Percentiles rank a stretch among this genome's conserved stretches.
Evolutionary conservation across 2,329 filamentous ascomycete genomes (phyloP).

Genomic region (Juglanconis oblonga): DNA sequence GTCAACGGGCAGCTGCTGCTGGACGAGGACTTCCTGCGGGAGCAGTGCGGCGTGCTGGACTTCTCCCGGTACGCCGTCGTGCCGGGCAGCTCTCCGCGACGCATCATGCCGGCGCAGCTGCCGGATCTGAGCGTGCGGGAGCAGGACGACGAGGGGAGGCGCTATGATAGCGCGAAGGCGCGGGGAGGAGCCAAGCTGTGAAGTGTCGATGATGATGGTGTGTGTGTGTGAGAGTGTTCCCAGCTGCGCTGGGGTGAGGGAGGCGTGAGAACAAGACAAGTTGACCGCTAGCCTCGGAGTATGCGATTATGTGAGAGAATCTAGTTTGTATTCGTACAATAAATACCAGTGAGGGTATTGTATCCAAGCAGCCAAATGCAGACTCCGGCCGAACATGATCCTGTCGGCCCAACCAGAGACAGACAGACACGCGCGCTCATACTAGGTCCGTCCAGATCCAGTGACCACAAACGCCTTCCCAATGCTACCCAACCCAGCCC

Average conservation of each 20-base stretch:
- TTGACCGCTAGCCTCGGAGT: background rate
- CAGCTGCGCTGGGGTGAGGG: too few relatives aligned
- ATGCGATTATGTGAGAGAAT: background rate
- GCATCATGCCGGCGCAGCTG: conserved; percentile 73
- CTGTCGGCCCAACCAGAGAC: background rate
- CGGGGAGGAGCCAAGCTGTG: conserved; percentile 36
- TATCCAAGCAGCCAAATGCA: too few relatives aligned
- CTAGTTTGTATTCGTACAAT: background rate
- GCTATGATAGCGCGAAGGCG: conserved; percentile 60
- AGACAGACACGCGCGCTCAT: background rate
- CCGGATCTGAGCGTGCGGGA: conserved; percentile 71
- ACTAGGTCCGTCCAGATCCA: background rate
- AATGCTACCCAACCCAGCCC: background rate
- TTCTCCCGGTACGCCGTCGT: conserved; percentile 73
- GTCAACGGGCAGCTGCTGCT: conserved; percentile 73
- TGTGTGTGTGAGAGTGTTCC: background rate
- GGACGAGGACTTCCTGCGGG: conserved; percentile 77
- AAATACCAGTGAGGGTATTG: background rate
- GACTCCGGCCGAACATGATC: background rate
- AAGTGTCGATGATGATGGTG: background rate
- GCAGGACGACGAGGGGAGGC: conserved; percentile 74
- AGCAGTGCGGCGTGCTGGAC: conserved; percentile 61
- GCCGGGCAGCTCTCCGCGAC: conserved; percentile 57
- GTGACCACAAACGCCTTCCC: background rate
- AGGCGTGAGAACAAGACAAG: background rate